A percentile compares a stretch with the other conserved stretches of the same genome.
Conservation (phyloP, 352 stramenopile species). For the Phytophthora meadii region DNA sequence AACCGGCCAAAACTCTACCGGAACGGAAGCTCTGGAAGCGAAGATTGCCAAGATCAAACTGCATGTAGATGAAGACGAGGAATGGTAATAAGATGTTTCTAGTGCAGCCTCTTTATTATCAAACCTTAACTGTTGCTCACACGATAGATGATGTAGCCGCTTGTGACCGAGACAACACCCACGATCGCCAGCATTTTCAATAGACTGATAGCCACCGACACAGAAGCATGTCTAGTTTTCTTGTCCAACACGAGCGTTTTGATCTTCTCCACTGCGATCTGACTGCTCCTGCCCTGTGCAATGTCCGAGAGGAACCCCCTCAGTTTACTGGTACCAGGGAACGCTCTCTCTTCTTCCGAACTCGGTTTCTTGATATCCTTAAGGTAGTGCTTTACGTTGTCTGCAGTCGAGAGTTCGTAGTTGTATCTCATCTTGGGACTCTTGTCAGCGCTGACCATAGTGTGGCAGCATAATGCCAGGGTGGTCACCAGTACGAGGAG, state of each 20-base stretch:
- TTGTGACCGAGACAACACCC: constrained; percentile 11
- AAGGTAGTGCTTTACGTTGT: constrained; percentile 6
- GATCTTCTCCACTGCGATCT: constrained; percentile 16
- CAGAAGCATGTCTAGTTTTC: constrained; percentile 16
- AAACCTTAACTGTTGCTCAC: constrained; percentile 8
- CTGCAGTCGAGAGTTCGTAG: neutral
- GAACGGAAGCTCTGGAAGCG: constrained; percentile 23
- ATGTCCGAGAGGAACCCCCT: constrained; percentile 11
- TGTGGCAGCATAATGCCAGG: constrained; percentile 11
- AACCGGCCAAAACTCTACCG: constrained; percentile 4
- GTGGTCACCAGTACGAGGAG: constrained; percentile 17
- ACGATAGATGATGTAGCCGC: constrained; percentile 30
- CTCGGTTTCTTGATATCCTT: constrained; percentile 2
- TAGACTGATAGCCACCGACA: constrained; percentile 23
- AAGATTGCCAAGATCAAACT: constrained; percentile 35
- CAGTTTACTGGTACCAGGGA: constrained; percentile 9
- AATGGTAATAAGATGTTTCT: constrained; percentile 26
- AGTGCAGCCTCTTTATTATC: constrained; percentile 4
- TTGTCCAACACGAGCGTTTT: constrained; percentile 18
- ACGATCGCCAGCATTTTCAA: constrained; percentile 30
- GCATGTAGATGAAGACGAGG: constrained; percentile 27
- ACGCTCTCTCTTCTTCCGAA: constrained; percentile 15
- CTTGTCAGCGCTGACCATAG: constrained; percentile 8
- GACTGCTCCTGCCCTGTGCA: neutral
- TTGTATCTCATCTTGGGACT: constrained; percentile 5